phyloP scores from a whole-genome alignment of 768 basidiomycete genomes.

The Hericium rajendrae region DNA sequence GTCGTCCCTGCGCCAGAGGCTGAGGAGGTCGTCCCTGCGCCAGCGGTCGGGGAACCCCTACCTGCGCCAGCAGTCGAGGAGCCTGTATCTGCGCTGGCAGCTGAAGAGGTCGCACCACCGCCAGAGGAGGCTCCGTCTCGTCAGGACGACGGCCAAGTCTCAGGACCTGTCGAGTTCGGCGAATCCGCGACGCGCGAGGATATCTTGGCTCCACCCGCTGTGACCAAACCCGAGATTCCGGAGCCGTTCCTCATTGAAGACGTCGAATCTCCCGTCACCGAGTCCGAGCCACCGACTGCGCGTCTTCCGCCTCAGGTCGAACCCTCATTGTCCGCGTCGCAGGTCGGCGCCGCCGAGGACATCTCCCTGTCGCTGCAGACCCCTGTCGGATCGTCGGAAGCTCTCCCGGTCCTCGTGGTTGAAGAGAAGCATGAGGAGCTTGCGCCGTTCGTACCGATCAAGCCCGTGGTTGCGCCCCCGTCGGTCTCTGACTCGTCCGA shows the following conservation, averaged over 20 bases:
- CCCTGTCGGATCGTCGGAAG: slow-evolving; percentile 29
- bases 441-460: slow-evolving; percentile 34
- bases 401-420: slow-evolving; percentile 28
- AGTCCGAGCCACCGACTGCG: slow-evolving; percentile 6
- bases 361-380: slow-evolving; percentile 15
- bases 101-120: not conserved
- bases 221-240: not conserved
- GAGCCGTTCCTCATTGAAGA: slow-evolving; percentile 58
- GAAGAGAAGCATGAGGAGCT: slow-evolving; percentile 14
- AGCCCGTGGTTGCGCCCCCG: slow-evolving; percentile 41
- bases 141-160: not conserved
- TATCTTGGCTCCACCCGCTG: not conserved
- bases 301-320: slow-evolving; percentile 8
- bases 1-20: not conserved
- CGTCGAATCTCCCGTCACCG: slow-evolving; percentile 29
- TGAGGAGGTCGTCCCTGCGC: too few species aligned
- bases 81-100: not conserved
- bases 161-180: not conserved
- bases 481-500: slow-evolving; percentile 36
- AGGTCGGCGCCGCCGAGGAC: not conserved
- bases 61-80: not conserved
- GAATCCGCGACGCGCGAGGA: not conserved
- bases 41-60: not conserved
- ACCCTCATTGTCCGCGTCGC: not conserved
- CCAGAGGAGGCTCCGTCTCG: not conserved